Evolutionary conservation across 202 grass and related monocot species (phyloP), one percentile per base, ranked within the genome.

Genomic region (Brachypodium distachyon): DNA sequence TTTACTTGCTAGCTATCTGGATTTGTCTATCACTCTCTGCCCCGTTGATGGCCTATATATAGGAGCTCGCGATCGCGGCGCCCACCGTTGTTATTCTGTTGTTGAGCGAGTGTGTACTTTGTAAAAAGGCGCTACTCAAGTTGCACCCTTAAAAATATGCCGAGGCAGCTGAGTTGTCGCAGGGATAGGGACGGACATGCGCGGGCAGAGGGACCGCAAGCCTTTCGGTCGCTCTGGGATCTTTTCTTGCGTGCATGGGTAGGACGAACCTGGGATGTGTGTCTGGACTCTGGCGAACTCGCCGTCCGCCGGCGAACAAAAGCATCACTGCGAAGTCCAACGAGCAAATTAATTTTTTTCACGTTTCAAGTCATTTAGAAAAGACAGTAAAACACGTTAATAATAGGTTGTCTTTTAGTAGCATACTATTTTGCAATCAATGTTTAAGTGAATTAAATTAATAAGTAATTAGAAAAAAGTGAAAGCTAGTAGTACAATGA

Each of bases 201-300:
- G 31, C 18, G 53, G 13, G 68, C 12, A 19, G 28, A 70, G 57
- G 47, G 76, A 69, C 59, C 51, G 33, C 40, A 29, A 6, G 17
- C 43, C 43, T 77, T 86, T 77, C 16, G 26, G 22, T 77, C 38
- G 63, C 70, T 75, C 53, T 66, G 49, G 13, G 33, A 28, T 38
- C n/a, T 56, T 46, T 79, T 70, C 56, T 64, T 73, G 75, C 82
- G 54, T 71, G 82, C 36, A 36, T 32, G 7, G 26, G 55, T 51
- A 59, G 72, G 27, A 76, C 62, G 19, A 39, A 38, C 16, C 38
- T 33, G 9, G 9, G 19, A 67, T 60, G 47, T 47, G n/a, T n/a
- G n/a, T n/a, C n/a, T 25, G 13, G 34, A 26, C n/a, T n/a, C n/a
- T 49, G 39, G 81, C 81, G 23, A 31, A 22, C 7, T 40, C 2